Conservation (phyloP, 1,284 basidiomycete genomes). For the Crepidotus sp. region DNA sequence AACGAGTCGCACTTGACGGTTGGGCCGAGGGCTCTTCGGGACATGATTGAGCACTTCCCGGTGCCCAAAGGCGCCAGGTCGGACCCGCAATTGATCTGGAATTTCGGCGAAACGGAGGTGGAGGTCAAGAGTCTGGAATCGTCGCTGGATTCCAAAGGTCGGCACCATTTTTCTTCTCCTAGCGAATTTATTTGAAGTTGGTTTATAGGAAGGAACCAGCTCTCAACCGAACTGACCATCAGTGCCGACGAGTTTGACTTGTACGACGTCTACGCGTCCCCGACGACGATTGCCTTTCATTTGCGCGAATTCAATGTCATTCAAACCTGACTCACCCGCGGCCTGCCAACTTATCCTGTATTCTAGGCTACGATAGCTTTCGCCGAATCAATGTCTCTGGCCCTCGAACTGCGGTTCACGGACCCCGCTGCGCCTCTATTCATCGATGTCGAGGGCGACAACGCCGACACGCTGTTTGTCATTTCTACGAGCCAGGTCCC, state of each 20-base stretch:
- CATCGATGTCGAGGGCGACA: slow-evolving; percentile 61
- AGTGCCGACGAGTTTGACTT: slow-evolving; percentile 68
- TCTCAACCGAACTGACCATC: slow-evolving; percentile 65
- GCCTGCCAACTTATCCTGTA: not conserved
- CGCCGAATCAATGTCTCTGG: slow-evolving; percentile 56
- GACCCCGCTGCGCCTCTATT: slow-evolving; percentile 63
- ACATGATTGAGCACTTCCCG: slow-evolving; percentile 76
- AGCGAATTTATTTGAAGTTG: not conserved
- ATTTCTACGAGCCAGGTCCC: slow-evolving; percentile 63
- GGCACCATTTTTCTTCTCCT: slow-evolving; percentile 6
- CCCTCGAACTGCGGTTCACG: slow-evolving; percentile 66
- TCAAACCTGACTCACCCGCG: slow-evolving; percentile 1
- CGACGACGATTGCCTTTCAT: slow-evolving; percentile 66
- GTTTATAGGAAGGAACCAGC: slow-evolving; percentile 44
- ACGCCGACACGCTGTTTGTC: slow-evolving; percentile 55
- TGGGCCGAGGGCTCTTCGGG: slow-evolving; percentile 58
- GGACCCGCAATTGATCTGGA: slow-evolving; percentile 73
- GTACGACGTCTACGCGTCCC: slow-evolving; percentile 53
- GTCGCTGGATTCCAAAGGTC: slow-evolving; percentile 57
- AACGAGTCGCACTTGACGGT: slow-evolving; percentile 60
- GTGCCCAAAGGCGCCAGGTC: slow-evolving; percentile 47
- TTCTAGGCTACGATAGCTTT: slow-evolving; percentile 65
- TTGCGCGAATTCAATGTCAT: slow-evolving; percentile 71
- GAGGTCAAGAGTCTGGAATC: slow-evolving; percentile 59
- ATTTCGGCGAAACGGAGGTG: slow-evolving; percentile 57